Conservation (phyloP, 352 stramenopile species). For the Phytopythium oedochilum region DNA sequence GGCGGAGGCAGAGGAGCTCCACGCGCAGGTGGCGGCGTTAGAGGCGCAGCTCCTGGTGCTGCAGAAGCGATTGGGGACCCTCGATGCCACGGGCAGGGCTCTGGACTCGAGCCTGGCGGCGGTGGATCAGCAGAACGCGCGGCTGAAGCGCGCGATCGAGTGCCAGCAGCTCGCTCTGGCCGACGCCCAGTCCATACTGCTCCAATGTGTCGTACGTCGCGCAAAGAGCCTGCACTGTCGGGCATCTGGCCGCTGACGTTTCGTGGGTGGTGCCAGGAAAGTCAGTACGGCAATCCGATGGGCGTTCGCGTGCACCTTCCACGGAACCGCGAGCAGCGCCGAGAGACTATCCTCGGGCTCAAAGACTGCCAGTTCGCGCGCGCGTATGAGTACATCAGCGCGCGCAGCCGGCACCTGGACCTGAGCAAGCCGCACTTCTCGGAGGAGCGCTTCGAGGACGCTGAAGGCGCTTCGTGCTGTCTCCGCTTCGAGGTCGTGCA, state of each 20-base stretch:
- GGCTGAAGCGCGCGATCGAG: conserved; percentile 20
- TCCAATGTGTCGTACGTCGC: conserved; percentile 14
- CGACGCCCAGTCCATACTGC: conserved; percentile 24
- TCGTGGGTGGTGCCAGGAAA: no score
- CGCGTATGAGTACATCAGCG: conserved; percentile 18
- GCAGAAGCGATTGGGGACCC: conserved; percentile 3
- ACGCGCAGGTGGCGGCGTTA: conserved; percentile 16
- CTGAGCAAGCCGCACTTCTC: conserved; percentile 19
- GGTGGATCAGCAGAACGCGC: conserved; percentile 14
- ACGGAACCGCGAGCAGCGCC: conserved; percentile 15
- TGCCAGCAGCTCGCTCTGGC: conserved; percentile 30
- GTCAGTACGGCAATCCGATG: conserved; percentile 11
- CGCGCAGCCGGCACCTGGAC: conserved; percentile 16
- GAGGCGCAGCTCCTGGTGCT: conserved; percentile 15
- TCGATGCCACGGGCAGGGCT: conserved; percentile 8
- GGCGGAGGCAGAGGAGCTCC: conserved; percentile 20
- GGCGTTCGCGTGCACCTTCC: conserved; percentile 10
- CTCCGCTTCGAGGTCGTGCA: conserved; percentile 21
- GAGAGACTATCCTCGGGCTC: conserved; percentile 8
- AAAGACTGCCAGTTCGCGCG: conserved; percentile 16
- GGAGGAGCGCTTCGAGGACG: conserved; percentile 12
- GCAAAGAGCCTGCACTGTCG: neutral
- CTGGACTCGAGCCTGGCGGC: conserved; percentile 10
- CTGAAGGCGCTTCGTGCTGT: conserved; percentile 15
- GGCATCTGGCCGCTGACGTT: no score